These are phyloP conservation scores for Pestalotiopsis fici DNA, from an alignment of 2,329 filamentous ascomycete genomes.

Conservation along the genomic window DNA sequence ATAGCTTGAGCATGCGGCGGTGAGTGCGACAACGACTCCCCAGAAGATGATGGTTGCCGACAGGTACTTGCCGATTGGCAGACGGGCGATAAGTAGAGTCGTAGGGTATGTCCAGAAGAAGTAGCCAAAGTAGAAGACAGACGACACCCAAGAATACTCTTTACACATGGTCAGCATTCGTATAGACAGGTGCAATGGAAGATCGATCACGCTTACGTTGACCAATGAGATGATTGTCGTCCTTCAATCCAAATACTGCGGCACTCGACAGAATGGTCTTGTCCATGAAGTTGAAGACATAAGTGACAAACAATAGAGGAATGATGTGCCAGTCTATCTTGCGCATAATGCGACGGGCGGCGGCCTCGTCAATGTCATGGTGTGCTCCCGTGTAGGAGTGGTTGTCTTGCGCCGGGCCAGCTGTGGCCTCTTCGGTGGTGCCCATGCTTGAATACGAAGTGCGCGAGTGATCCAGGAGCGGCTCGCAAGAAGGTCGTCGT, in stretches of 20 bases:
- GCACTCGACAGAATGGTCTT: slow-evolving; percentile 53
- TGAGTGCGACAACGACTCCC: slow-evolving; percentile 47
- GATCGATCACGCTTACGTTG: slow-evolving; percentile 18
- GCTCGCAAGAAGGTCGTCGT: neutral
- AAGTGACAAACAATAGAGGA: slow-evolving; percentile 24
- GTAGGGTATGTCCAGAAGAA: slow-evolving; percentile 52
- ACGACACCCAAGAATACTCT: slow-evolving; percentile 47
- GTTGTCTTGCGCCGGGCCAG: neutral
- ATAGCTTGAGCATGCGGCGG: slow-evolving; percentile 47
- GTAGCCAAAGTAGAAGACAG: slow-evolving; percentile 50
- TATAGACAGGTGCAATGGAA: neutral
- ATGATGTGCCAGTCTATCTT: slow-evolving; percentile 23
- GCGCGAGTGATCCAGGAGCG: neutral
- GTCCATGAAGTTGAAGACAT: slow-evolving; percentile 28
- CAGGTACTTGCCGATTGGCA: slow-evolving; percentile 50
- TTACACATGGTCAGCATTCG: neutral
- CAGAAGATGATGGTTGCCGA: slow-evolving; percentile 49
- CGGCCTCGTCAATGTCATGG: slow-evolving; percentile 6
- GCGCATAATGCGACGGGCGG: slow-evolving; percentile 18
- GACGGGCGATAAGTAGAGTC: slow-evolving; percentile 45
- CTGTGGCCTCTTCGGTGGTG: neutral
- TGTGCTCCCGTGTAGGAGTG: neutral
- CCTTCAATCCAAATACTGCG: slow-evolving; percentile 54
- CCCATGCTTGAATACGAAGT: slow-evolving; percentile 6
- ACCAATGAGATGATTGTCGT: slow-evolving; percentile 45